A percentile compares a stretch with the other conserved stretches of the same genome.
Conservation (phyloP, 345 rosid genomes). For the Syzygium jambos region DNA sequence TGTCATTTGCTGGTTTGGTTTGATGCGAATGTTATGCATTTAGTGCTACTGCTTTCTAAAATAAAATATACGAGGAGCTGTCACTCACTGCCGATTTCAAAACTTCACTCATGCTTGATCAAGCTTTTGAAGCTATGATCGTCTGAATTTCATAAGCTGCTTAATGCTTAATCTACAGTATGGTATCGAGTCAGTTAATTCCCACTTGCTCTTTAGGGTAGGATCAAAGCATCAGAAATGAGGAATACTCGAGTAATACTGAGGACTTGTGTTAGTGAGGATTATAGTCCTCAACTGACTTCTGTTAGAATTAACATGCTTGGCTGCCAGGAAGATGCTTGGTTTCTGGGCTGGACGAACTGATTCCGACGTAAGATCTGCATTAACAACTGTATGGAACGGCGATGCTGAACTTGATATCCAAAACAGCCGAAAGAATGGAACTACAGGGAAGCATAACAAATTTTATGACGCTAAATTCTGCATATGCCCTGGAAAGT, state of each 20-base stretch:
- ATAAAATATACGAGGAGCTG: not conserved
- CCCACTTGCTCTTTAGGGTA: not conserved
- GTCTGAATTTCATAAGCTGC: not conserved
- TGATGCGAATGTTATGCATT: not conserved
- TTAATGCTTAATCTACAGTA: not conserved
- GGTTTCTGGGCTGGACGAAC: constrained; percentile 7
- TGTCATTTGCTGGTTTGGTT: not conserved
- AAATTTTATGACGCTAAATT: constrained; percentile 5
- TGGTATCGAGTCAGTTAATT: not conserved
- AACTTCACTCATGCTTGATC: not conserved
- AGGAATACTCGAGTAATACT: not conserved
- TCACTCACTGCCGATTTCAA: not conserved
- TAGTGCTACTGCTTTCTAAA: not conserved
- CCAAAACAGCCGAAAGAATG: not conserved
- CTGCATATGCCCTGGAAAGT: constrained; percentile 11
- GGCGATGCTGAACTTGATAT: constrained; percentile 5
- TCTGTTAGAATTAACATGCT: not conserved
- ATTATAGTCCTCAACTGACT: not conserved
- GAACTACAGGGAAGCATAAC: not conserved
- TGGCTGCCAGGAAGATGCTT: constrained; percentile 1
- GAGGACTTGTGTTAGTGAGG: not conserved
- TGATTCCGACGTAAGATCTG: not conserved
- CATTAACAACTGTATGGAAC: not conserved
- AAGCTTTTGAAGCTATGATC: not conserved
- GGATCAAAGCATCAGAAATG: not conserved